These are phyloP conservation scores for Colletotrichum sp. DNA, from an alignment of 2,329 filamentous ascomycete genomes.

Conservation along the genomic window DNA sequence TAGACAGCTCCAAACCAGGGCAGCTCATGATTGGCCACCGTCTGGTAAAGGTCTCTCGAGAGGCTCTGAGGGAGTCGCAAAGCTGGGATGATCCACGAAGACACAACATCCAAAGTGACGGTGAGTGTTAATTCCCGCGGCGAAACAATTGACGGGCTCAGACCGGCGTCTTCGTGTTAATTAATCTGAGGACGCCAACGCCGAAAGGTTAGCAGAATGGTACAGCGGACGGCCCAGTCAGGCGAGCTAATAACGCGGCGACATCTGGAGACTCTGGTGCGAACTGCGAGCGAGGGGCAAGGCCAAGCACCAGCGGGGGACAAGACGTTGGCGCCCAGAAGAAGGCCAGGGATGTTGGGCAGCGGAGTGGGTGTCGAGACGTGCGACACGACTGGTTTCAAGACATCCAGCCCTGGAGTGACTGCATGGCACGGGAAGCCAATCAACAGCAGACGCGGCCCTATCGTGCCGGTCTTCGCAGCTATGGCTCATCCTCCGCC, in stretches of 20 bases:
- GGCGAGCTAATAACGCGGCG: not conserved
- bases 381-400: constrained; percentile 24
- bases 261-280: not conserved
- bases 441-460: constrained; percentile 6
- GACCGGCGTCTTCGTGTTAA: constrained; percentile 1
- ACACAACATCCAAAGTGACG: not conserved
- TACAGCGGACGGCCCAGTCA: not conserved
- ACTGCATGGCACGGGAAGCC: not conserved
- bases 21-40: not conserved
- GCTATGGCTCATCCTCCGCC: not conserved
- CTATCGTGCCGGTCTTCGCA: not conserved
- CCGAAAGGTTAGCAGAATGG: not conserved
- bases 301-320: not conserved
- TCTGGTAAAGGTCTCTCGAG: not conserved
- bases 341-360: constrained; percentile 8
- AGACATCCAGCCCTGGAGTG: constrained; percentile 9
- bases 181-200: constrained; percentile 13
- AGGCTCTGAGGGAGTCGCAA: not conserved
- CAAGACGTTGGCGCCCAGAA: constrained; percentile 10
- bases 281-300: not conserved
- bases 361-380: constrained; percentile 20
- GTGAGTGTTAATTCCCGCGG: constrained; percentile 2
- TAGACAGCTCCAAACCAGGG: not conserved
- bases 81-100: constrained; percentile 15
- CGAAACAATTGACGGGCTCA: not conserved